These are phyloP conservation scores for Debaryomyces tyrocola DNA, from an alignment of 805 yeast species.

Conservation along the genomic window DNA sequence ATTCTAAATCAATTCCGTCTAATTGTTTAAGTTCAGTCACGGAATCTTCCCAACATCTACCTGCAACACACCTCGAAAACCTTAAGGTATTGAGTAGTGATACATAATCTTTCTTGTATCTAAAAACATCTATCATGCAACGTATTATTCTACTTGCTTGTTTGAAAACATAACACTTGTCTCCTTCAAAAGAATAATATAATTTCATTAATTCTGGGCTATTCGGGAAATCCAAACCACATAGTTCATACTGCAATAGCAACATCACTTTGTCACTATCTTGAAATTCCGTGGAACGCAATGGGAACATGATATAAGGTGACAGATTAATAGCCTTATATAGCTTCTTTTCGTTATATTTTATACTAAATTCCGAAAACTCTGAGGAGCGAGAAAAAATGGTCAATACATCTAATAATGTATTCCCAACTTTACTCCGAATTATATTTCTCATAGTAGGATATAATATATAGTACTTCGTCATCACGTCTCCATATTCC, in stretches of 20 bases:
- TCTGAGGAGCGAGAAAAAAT: slow-evolving; percentile 40
- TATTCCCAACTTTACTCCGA: slow-evolving; percentile 8
- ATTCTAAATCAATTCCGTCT: slow-evolving; percentile 44
- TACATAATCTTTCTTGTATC: slow-evolving; percentile 39
- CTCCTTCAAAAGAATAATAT: slow-evolving; percentile 42
- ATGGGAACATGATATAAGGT: slow-evolving; percentile 37
- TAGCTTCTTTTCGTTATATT: slow-evolving; percentile 45
- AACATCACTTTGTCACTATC: slow-evolving; percentile 40
- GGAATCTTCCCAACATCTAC: slow-evolving; percentile 53
- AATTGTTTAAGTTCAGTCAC: slow-evolving; percentile 47
- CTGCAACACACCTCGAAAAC: slow-evolving; percentile 40
- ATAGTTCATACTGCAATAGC: slow-evolving; percentile 49
- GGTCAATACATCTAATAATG: slow-evolving; percentile 17
- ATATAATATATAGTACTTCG: slow-evolving; percentile 46
- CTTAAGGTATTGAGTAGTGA: slow-evolving; percentile 40
- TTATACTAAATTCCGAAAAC: slow-evolving; percentile 39
- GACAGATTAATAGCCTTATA: slow-evolving; percentile 44
- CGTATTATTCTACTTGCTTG: slow-evolving; percentile 43
- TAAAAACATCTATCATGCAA: slow-evolving; percentile 45
- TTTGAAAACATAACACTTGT: slow-evolving; percentile 43
- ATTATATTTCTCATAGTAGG: slow-evolving; percentile 42
- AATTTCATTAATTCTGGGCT: slow-evolving; percentile 40
- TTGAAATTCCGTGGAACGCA: slow-evolving; percentile 24
- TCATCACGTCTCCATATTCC: slow-evolving; percentile 48
- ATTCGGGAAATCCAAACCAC: slow-evolving; percentile 48